Evolutionary conservation across 768 basidiomycete genomes (phyloP).

Genomic region (Artomyces pyxidatus): DNA sequence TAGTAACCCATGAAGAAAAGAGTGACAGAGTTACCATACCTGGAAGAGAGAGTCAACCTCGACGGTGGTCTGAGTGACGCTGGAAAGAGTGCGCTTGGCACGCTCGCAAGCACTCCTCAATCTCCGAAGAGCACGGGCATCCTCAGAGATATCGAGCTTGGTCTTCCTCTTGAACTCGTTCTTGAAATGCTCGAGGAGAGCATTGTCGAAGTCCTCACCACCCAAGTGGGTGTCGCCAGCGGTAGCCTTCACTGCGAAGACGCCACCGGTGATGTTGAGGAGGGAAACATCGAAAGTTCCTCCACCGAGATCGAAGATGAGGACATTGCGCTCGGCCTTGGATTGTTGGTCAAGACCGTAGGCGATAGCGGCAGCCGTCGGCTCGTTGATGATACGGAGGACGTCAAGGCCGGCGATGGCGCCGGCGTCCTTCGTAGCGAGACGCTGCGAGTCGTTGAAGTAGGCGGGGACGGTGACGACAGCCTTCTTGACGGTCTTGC

Average conservation of each 20-base stretch:
- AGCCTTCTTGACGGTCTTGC: constrained; percentile 97
- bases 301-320: constrained; percentile 99
- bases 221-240: constrained; percentile 99
- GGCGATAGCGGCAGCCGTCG: constrained; percentile 97
- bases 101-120: constrained; percentile 97
- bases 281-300: constrained; percentile 99
- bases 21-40: constrained; percentile 32
- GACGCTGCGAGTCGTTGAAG: constrained; percentile 99
- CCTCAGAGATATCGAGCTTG: constrained; percentile 94
- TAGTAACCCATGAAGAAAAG: constrained; percentile 3
- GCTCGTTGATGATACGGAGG: constrained; percentile 99
- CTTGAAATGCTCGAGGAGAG: constrained; percentile 97
- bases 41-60: constrained; percentile 99
- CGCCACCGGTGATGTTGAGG: constrained; percentile 95
- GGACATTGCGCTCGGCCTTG: constrained; percentile 93
- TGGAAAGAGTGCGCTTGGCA: constrained; percentile 97
- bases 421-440: constrained; percentile 99
- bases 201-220: constrained; percentile 99
- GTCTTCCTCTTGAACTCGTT: constrained; percentile 98
- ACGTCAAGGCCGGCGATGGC: constrained; percentile 97
- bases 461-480: constrained; percentile 99
- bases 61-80: constrained; percentile 96
- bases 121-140: constrained; percentile 93
- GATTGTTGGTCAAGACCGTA: constrained; percentile 97
- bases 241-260: constrained; percentile 99